A percentile compares a stretch with the other conserved stretches of the same genome.
phyloP scores from a whole-genome alignment of 768 basidiomycete species.

The Pisolithus tinctorius region DNA sequence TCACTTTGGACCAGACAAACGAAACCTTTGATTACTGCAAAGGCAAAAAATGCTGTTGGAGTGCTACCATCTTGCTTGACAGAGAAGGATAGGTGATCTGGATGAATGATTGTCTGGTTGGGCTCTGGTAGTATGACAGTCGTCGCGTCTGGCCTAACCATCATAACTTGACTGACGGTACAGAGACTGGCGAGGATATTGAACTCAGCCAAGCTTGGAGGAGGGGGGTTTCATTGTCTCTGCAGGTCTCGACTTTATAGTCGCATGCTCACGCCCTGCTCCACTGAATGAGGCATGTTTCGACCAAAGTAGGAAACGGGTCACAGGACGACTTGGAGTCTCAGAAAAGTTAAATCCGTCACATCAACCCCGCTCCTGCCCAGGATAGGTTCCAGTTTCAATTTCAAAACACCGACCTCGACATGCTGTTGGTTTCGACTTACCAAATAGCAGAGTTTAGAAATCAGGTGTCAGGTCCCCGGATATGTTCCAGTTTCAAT shows the following conservation, averaged over 20 bases:
- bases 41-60: constrained; percentile 30
- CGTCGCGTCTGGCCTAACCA: not conserved
- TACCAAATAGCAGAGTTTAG: no score
- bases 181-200: not conserved
- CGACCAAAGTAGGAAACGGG: not conserved
- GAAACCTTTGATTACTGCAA: constrained; percentile 20
- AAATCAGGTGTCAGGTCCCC: no score
- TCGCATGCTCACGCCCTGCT: not conserved
- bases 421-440: no score
- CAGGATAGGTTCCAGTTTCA: no score
- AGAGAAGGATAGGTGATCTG: constrained; percentile 8
- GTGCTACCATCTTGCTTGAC: constrained; percentile 7
- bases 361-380: no score
- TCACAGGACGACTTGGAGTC: not conserved
- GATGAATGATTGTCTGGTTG: constrained; percentile 10
- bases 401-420: no score
- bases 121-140: no score
- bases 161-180: not conserved
- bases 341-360: no score
- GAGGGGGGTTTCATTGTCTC: no score
- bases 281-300: not conserved
- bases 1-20: constrained; percentile 26
- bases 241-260: not conserved
- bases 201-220: no score
- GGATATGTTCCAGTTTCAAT: no score